Evolutionary conservation across 345 rosid species (phyloP), one percentile per base, ranked within the genome.

Genomic region (Citrus australasica): DNA sequence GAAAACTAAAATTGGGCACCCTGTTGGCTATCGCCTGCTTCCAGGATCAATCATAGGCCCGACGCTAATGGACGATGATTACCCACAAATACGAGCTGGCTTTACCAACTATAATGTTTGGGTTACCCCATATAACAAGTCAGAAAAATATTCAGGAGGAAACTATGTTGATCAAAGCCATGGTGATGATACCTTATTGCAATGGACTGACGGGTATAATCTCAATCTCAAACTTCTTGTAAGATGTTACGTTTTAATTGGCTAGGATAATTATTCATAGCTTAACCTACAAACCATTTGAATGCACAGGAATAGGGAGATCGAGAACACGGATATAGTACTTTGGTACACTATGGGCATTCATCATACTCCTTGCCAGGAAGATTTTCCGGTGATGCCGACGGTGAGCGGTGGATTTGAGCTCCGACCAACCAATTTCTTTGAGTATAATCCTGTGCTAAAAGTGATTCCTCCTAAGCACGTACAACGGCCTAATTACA

Each of bases 61-160:
- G 16, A 78, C 88, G 38, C 25, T 87, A 9, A 1, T 24, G 0
- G 67, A 71, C 0, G 84, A 87, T 71, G 90, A 90, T 65, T 88
- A 67, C 21, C 91, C 90, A 0, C 88, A 86, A 77, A 84, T 89
- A 40, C 78, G 94, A 1, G 88, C 73, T 0, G 87, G 85, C 3
- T 90, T 89, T 74, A 82, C 90, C 2, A 86, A 89, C 17, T 80
- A 89, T 60, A 85, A 87, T 30, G 83, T 90, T 37, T 89, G 92
- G 94, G 85, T 89, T 66, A 89, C 90, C 5, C 89, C 88, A 6
- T 88, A 91, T 48, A 89, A 91, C 38, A 86, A 75, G 79, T 84
- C 90, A 0, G 94, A 89, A 65, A 82, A 79, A 80, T 89, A 90
- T 87, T 84, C 88, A 1, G 86, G 86, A 0, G 91, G 92, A 59